Base-by-base conservation (phyloP, 2,329 filamentous ascomycete species). In the Botrytis porri region DNA sequence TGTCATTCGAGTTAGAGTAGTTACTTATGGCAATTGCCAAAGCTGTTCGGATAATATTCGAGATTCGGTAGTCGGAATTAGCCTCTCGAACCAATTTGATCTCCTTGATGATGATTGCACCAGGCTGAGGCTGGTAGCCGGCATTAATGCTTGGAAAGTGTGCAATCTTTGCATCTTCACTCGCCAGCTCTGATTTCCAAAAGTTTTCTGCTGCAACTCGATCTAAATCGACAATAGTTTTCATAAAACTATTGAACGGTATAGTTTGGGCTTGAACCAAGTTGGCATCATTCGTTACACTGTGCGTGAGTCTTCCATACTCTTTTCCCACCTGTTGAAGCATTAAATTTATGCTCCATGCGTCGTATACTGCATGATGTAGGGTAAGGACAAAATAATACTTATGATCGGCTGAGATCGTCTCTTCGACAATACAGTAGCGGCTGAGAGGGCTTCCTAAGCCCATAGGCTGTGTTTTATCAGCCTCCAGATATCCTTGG, bases 361-460 rank as follows among this genome's bases (percentile, higher is more conserved):
- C 87, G 66, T 89, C 87, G 73, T 88, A 88, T 0, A 88, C 77
- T 7, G 84, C 85, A 75, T 89, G 87, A 74, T 88, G 87, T 86
- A 85, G 85, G 1, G 85, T 85, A 73, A 86, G 79, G n/a, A 88
- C 83, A 73, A 88, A 87, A 75, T 82, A 80, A 29, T 39, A 43
- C 10, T 43, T 62, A 0, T 22, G 59, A 48, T 80, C 18, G 67
- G 64, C 35, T 45, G 60, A 20, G 16, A 10, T 29, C 48, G 81
- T n/a, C 70, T 69, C 41, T 54, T 64, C 7, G 12, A 71, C 10
- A 16, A 73, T 39, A 20, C 48, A 39, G 54, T 62, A 73, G 14
- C 72, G 69, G 14, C 60, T 66, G 2, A 73, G 60, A 12, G 69
- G 32, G 4, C 2, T 4, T 18, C 72, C 72, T 10, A 64, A 43